phyloP scores from a whole-genome alignment of 257 asterid species.

The Handroanthus guayacan region DNA sequence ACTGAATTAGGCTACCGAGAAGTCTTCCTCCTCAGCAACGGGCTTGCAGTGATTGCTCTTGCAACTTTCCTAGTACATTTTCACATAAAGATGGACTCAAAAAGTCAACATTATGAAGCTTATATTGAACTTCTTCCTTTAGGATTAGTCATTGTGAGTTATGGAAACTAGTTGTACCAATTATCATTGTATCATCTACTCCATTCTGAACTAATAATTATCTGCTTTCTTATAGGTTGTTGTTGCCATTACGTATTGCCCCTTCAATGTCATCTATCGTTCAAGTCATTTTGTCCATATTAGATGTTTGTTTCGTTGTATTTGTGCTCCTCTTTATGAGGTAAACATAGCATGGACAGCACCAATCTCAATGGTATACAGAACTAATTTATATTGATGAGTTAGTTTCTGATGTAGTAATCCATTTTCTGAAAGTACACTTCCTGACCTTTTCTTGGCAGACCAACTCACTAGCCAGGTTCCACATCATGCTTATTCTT shows the following conservation, averaged over 20 bases:
- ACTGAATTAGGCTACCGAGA: conserved; percentile 80
- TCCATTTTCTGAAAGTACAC: conserved; percentile 59
- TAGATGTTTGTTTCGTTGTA: conserved; percentile 60
- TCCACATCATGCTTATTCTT: conserved; percentile 26
- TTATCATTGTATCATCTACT: conserved; percentile 20
- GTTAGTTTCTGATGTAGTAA: conserved; percentile 23
- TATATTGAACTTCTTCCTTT: conserved; percentile 71
- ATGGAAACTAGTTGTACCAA: conserved; percentile 23
- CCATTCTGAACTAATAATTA: conserved; percentile 19
- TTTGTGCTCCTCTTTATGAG: conserved; percentile 85
- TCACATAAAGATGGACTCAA: conserved; percentile 68
- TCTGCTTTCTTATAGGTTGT: conserved; percentile 53
- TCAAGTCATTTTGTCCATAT: conserved; percentile 76
- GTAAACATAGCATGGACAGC: conserved; percentile 39
- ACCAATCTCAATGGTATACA: neutral
- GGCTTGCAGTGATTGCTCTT: conserved; percentile 72
- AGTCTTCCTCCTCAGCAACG: conserved; percentile 76
- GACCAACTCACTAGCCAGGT: conserved; percentile 94
- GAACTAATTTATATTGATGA: neutral
- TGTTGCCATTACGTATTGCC: conserved; percentile 59
- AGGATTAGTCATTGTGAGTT: conserved; percentile 68
- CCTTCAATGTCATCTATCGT: conserved; percentile 68
- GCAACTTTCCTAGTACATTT: conserved; percentile 71
- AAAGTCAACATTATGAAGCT: conserved; percentile 50
- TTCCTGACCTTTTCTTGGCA: conserved; percentile 77